phyloP scores from a whole-genome alignment of 768 basidiomycete species.

The Pulveroboletus sp. region DNA sequence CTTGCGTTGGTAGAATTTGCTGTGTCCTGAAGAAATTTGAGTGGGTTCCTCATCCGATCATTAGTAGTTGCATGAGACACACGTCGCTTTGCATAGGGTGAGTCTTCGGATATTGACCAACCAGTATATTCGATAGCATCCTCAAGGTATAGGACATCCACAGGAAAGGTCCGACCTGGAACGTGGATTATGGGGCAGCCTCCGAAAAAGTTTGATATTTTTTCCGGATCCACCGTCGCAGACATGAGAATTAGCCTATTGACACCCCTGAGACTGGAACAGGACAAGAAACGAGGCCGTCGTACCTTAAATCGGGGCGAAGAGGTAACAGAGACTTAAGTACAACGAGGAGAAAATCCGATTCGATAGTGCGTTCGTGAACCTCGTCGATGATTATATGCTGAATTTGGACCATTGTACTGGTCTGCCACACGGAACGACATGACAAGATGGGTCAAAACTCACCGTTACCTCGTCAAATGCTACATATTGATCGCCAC shows the following conservation, averaged over 20 bases:
- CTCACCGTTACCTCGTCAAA: conserved; percentile 94
- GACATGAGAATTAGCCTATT: conserved; percentile 91
- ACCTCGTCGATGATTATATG: conserved; percentile 98
- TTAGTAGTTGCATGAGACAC: conserved; percentile 23
- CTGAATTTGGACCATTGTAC: conserved; percentile 33
- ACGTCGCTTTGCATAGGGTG: conserved; percentile 76
- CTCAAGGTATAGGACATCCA: conserved; percentile 79
- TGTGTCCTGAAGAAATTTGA: conserved; percentile 40
- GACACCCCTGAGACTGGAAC: conserved; percentile 4
- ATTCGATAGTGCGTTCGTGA: conserved; percentile 95
- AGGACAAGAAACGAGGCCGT: background rate
- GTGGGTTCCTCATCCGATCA: background rate
- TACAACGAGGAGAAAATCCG: conserved; percentile 93
- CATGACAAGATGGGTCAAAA: conserved; percentile 4
- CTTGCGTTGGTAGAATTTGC: conserved; percentile 62
- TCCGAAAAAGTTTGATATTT: conserved; percentile 86
- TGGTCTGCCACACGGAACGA: background rate
- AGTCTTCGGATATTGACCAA: conserved; percentile 76
- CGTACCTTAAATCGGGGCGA: conserved; percentile 79
- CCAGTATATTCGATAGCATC: conserved; percentile 81
- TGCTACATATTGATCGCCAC: conserved; percentile 65
- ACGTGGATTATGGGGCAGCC: conserved; percentile 80
- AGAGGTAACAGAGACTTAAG: conserved; percentile 76
- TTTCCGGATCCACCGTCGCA: conserved; percentile 89
- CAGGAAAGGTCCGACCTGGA: conserved; percentile 93